These are phyloP conservation scores for Fusarium pseudograminearum DNA, from an alignment of 2,329 filamentous ascomycete species.

Conservation along the genomic window DNA sequence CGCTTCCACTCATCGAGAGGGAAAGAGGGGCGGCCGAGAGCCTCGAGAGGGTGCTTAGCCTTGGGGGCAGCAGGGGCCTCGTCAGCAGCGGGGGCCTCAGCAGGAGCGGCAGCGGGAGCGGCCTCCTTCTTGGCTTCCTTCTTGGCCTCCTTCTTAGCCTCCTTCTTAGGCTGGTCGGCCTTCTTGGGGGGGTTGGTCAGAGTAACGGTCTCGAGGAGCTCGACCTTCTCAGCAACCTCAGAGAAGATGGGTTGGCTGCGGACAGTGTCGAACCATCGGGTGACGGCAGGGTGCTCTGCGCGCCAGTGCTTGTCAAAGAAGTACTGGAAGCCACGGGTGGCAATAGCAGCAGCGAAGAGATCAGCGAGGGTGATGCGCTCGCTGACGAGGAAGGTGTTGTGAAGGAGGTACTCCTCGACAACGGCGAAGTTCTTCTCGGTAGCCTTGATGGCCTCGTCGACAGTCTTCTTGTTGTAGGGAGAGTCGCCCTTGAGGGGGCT, in stretches of 20 bases:
- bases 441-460: constrained; percentile 81
- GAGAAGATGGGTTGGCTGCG: constrained; percentile 93
- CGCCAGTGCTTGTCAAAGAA: constrained; percentile 95
- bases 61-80: constrained; percentile 75
- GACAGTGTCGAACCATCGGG: constrained; percentile 95
- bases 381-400: constrained; percentile 97
- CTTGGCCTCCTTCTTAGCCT: constrained; percentile 72
- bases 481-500: constrained; percentile 83
- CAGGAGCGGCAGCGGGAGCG: constrained; percentile 15
- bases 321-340: constrained; percentile 90
- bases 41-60: constrained; percentile 94
- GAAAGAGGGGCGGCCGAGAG: constrained; percentile 82
- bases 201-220: constrained; percentile 86
- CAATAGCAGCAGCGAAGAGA: constrained; percentile 82
- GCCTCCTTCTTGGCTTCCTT: constrained; percentile 69
- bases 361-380: constrained; percentile 98
- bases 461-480: constrained; percentile 97
- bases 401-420: constrained; percentile 87
- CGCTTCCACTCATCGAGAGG: constrained; percentile 98
- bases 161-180: constrained; percentile 76
- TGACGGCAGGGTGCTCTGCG: constrained; percentile 81
- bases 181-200: constrained; percentile 81
- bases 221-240: constrained; percentile 78
- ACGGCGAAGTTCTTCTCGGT: constrained; percentile 76
- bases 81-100: constrained; percentile 55